Base-by-base conservation (phyloP, 139 green algal genomes). In the Chlorella sp. region DNA sequence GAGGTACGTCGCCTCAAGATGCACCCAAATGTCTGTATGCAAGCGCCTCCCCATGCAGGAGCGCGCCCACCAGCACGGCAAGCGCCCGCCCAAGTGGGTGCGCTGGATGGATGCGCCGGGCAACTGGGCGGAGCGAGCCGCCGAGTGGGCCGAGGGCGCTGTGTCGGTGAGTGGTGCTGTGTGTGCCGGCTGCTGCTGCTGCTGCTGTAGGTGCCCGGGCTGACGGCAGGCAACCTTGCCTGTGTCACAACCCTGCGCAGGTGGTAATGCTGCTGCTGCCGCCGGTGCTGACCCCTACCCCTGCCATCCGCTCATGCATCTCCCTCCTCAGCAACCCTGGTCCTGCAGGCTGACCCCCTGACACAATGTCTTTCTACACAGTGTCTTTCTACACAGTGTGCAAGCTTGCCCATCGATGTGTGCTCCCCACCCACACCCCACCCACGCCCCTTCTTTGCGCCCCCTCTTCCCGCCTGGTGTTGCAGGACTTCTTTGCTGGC, bases 21-120 rank as follows among this genome's bases (percentile, higher is more conserved):
- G n/a, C n/a, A n/a, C n/a, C n/a, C n/a, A n/a, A n/a, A n/a, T 57
- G 48, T 16, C 48, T 57, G 48, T 57, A 5, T 57, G 7, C 48
- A 57, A n/a, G n/a, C n/a, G n/a, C n/a, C n/a, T n/a, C n/a, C n/a
- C 48, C 48, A 5, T 57, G 48, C 88, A 84, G 64, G 89, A 92
- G 85, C 37, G 81, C 15, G 87, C 78, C 89, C 88, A 92, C 66
- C n/a, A 77, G 40, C 26, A 81, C 26, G 66, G 48, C 28, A 61
- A 36, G 79, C 85, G 12, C 28, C 36, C 48, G 19, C 89, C 89
- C 0, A 40, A 68, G 34, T 92, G 89, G 89, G 85, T 84, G 2
- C 36, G 61, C 3, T 71, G 37, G 22, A 64, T 92, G 0, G 85
- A 90, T 57, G 85, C 78, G 24, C 89, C 89, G 11, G 85, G 85